phyloP scores from a whole-genome alignment of 495 filamentous ascomycete genomes.

The Podospora pseudocomata region DNA sequence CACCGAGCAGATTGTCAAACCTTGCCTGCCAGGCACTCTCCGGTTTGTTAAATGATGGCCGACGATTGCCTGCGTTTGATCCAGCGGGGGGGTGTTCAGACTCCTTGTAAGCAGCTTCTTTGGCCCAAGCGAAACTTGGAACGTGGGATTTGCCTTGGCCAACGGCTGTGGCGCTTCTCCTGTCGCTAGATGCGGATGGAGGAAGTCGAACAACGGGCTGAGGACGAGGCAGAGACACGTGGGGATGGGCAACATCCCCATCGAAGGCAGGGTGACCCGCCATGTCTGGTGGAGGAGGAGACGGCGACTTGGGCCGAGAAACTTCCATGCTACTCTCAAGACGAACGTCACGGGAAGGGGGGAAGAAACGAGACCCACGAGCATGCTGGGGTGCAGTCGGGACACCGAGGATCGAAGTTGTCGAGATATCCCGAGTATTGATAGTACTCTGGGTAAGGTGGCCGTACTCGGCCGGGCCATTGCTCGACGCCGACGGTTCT shows the following conservation, averaged over 20 bases:
- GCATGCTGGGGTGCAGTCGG: slow-evolving; percentile 13
- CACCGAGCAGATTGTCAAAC: slow-evolving; percentile 64
- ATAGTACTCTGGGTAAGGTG: slow-evolving; percentile 19
- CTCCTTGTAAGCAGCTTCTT: slow-evolving; percentile 24
- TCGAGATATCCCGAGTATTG: slow-evolving; percentile 13
- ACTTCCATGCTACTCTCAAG: slow-evolving; percentile 15
- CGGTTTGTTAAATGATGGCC: slow-evolving; percentile 11
- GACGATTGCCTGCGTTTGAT: neutral
- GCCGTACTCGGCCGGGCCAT: slow-evolving; percentile 16
- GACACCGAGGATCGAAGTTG: slow-evolving; percentile 22
- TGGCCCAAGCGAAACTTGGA: slow-evolving; percentile 29
- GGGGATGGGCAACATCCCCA: slow-evolving; percentile 58
- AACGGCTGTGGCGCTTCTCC: slow-evolving; percentile 3
- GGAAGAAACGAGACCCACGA: slow-evolving; percentile 60
- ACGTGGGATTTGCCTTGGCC: slow-evolving; percentile 11
- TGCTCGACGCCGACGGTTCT: slow-evolving; percentile 13
- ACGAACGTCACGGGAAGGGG: slow-evolving; percentile 33
- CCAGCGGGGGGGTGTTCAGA: slow-evolving; percentile 10
- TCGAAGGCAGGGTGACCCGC: slow-evolving; percentile 67
- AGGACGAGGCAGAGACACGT: slow-evolving; percentile 64
- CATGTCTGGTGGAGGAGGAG: slow-evolving; percentile 72
- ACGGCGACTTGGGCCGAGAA: slow-evolving; percentile 48
- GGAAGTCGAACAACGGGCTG: slow-evolving; percentile 70
- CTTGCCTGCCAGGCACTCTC: slow-evolving; percentile 63
- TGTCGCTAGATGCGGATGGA: slow-evolving; percentile 36